phyloP scores from a whole-genome alignment of 305 asterid species.

The Salvia sclarea region DNA sequence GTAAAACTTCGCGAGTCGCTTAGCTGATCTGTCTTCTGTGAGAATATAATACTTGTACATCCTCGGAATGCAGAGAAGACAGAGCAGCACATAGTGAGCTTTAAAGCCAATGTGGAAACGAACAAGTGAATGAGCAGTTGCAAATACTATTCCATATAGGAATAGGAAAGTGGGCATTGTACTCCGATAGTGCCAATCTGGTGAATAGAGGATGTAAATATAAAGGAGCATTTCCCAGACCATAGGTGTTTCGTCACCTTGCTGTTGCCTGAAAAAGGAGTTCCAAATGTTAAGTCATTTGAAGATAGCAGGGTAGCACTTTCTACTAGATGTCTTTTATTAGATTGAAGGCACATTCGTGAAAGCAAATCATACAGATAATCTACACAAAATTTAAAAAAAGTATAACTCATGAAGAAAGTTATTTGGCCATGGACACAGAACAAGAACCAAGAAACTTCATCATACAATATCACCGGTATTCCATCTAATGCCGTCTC shows the following conservation, averaged over 20 bases:
- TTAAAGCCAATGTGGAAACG: slow-evolving; percentile 67
- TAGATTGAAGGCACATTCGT: background rate
- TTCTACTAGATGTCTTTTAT: background rate
- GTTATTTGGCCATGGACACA: background rate
- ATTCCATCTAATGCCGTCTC: background rate
- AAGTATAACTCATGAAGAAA: background rate
- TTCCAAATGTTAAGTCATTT: slow-evolving; percentile 4
- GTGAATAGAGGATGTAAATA: slow-evolving; percentile 90
- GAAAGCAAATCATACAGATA: background rate
- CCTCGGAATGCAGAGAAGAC: slow-evolving; percentile 92
- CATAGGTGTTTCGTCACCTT: slow-evolving; percentile 96
- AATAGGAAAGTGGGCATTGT: slow-evolving; percentile 91
- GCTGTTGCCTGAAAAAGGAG: slow-evolving; percentile 69
- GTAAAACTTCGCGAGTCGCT: slow-evolving; percentile 71
- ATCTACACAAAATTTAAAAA: background rate
- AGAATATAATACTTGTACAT: slow-evolving; percentile 82
- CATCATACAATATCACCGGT: background rate
- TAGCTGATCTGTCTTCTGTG: slow-evolving; percentile 74
- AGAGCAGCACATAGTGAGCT: slow-evolving; percentile 75
- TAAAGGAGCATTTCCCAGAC: slow-evolving; percentile 98
- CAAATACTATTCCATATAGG: slow-evolving; percentile 76
- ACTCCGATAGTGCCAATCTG: slow-evolving; percentile 94
- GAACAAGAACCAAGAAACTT: background rate
- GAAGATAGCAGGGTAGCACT: background rate
- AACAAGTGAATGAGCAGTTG: slow-evolving; percentile 67